A percentile compares a stretch with the other conserved stretches of the same genome.
phyloP scores from a whole-genome alignment of 2,329 filamentous ascomycete genomes.

The Drechslerella dactyloides region DNA sequence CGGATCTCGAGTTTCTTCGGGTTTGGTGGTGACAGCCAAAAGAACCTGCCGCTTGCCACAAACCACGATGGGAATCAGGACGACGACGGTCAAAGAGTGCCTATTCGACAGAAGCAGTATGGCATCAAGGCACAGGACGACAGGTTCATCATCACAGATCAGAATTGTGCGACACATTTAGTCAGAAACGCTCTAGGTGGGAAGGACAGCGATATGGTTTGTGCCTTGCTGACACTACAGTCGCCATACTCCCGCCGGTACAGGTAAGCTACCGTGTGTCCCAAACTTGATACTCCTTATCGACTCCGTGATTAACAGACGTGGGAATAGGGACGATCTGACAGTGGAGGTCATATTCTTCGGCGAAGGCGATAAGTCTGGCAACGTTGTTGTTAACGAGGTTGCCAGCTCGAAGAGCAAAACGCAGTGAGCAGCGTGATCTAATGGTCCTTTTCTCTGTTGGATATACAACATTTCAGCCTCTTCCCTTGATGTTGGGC shows the following conservation, averaged over 20 bases:
- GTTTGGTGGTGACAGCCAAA: slow-evolving; percentile 67
- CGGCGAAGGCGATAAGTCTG: slow-evolving; percentile 74
- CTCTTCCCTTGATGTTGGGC: neutral
- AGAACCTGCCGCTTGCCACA: slow-evolving; percentile 69
- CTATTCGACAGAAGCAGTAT: slow-evolving; percentile 90
- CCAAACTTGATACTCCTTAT: neutral
- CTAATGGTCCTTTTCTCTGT: neutral
- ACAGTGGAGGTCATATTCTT: slow-evolving; percentile 99
- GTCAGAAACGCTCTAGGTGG: slow-evolving; percentile 94
- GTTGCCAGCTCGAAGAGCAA: slow-evolving; percentile 73
- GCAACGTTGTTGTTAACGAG: slow-evolving; percentile 80
- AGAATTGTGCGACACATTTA: slow-evolving; percentile 94
- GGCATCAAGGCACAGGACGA: slow-evolving; percentile 75
- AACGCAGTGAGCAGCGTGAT: slow-evolving; percentile 10
- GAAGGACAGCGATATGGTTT: slow-evolving; percentile 90
- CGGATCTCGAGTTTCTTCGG: slow-evolving; percentile 67
- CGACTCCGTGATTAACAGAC: slow-evolving; percentile 50
- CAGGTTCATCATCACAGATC: slow-evolving; percentile 92
- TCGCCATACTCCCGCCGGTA: slow-evolving; percentile 91
- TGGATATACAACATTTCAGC: slow-evolving; percentile 1
- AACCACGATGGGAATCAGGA: slow-evolving; percentile 63
- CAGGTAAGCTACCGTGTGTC: slow-evolving; percentile 65
- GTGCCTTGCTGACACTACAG: slow-evolving; percentile 86
- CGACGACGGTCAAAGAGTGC: slow-evolving; percentile 74
- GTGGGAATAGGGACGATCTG: slow-evolving; percentile 76